These are phyloP conservation scores for Paracorniculantispora psalliotae DNA, from an alignment of 2,329 filamentous ascomycete genomes.

Conservation along the genomic window DNA sequence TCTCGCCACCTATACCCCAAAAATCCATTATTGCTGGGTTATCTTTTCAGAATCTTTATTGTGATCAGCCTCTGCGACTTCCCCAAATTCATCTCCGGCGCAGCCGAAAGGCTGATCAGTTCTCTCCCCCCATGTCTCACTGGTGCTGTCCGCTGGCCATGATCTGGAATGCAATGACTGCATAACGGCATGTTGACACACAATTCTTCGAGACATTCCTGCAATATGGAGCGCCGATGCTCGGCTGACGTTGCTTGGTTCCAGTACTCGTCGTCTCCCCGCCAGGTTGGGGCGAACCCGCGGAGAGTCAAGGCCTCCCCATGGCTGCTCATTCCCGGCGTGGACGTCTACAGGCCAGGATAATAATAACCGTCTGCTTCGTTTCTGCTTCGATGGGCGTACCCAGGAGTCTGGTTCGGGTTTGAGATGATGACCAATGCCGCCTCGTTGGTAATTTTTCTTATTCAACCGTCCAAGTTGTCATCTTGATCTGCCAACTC, in stretches of 20 bases:
- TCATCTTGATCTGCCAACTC: not conserved
- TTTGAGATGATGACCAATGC: not conserved
- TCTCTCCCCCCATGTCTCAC: constrained; percentile 9
- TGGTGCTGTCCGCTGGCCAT: not conserved
- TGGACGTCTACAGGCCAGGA: not conserved
- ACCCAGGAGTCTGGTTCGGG: not conserved
- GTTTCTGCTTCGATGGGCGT: not conserved
- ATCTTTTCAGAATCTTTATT: too few relatives aligned
- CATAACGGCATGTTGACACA: constrained; percentile 16
- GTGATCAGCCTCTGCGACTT: not conserved
- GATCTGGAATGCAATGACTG: constrained; percentile 19
- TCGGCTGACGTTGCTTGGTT: not conserved
- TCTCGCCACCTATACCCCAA: too few relatives aligned
- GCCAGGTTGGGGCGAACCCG: not conserved
- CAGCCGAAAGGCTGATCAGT: not conserved
- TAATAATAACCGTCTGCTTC: constrained; percentile 3
- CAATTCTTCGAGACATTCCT: not conserved
- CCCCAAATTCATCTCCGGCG: constrained; percentile 3
- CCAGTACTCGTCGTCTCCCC: not conserved
- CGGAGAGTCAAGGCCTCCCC: not conserved
- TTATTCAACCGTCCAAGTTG: not conserved
- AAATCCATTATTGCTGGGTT: too few relatives aligned
- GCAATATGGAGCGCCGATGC: not conserved
- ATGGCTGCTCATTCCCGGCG: not conserved
- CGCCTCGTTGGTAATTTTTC: not conserved